Percentiles rank a stretch among this genome's conserved stretches.
These are phyloP conservation scores for Podaxis pistillaris DNA, from an alignment of 768 basidiomycete genomes.

Conservation along the genomic window DNA sequence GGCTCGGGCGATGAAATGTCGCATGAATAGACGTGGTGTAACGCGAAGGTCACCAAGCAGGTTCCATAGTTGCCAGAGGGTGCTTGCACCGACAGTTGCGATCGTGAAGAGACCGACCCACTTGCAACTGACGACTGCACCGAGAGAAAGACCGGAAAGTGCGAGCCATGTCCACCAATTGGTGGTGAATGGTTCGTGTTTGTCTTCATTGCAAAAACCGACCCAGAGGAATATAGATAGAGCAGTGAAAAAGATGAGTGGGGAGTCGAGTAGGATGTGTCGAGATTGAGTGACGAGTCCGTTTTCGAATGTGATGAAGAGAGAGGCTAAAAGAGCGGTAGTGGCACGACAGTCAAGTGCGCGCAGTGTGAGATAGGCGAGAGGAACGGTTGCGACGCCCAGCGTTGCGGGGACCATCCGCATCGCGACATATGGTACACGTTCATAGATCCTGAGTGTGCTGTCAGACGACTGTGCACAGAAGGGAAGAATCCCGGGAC, in stretches of 20 bases:
- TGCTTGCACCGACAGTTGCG: constrained; percentile 86
- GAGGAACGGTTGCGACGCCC: constrained; percentile 85
- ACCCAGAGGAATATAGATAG: constrained; percentile 85
- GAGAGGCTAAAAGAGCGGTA: constrained; percentile 85
- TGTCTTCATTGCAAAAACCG: constrained; percentile 90
- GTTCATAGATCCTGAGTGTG: constrained; percentile 66
- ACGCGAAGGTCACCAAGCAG: constrained; percentile 86
- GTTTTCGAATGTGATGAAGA: constrained; percentile 96
- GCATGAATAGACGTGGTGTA: constrained; percentile 68
- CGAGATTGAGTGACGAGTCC: constrained; percentile 94
- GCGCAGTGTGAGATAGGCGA: constrained; percentile 92
- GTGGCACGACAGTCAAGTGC: constrained; percentile 89
- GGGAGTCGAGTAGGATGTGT: constrained; percentile 95
- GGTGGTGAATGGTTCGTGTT: constrained; percentile 75
- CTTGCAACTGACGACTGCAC: constrained; percentile 92
- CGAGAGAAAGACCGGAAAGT: constrained; percentile 85
- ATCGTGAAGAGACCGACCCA: constrained; percentile 99
- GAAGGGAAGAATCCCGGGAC: neutral
- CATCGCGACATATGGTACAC: constrained; percentile 96
- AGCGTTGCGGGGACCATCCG: constrained; percentile 90
- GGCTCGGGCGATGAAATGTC: constrained; percentile 88
- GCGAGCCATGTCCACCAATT: constrained; percentile 93
- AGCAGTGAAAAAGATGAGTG: constrained; percentile 97
- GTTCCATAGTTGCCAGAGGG: constrained; percentile 83
- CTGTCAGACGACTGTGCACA: neutral